phyloP scores from a whole-genome alignment of 148 eudicot genomes.

The Chenopodium berlandieri region DNA sequence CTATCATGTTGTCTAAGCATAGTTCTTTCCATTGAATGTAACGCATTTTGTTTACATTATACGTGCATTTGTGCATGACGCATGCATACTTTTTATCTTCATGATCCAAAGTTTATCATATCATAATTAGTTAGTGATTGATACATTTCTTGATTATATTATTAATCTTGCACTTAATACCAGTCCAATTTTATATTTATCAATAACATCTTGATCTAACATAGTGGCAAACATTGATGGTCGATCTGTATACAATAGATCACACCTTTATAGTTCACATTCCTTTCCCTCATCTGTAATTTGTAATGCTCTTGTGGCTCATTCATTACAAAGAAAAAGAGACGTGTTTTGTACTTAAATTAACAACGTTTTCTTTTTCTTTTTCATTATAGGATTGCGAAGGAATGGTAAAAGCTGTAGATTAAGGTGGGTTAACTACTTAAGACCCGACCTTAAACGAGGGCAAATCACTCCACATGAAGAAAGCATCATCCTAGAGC shows the following conservation, averaged over 20 bases:
- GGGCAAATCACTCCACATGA: constrained; percentile 75
- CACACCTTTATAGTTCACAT: too few species aligned
- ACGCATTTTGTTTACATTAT: not conserved
- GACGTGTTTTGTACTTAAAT: not conserved
- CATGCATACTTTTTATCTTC: not conserved
- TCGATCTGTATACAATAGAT: too few species aligned
- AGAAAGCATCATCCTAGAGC: constrained; percentile 53
- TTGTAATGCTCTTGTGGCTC: too few species aligned
- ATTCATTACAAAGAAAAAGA: too few species aligned
- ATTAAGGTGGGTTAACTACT: constrained; percentile 72
- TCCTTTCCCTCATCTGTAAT: too few species aligned
- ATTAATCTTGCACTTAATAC: too few species aligned
- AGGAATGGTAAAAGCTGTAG: constrained; percentile 77
- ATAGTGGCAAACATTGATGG: too few species aligned
- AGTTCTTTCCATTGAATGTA: not conserved
- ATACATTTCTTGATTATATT: not conserved
- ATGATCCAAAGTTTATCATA: not conserved
- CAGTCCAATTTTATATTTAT: too few species aligned
- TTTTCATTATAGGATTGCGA: constrained; percentile 39
- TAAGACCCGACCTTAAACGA: constrained; percentile 75
- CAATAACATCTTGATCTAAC: too few species aligned
- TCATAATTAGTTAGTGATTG: not conserved
- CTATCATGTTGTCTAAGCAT: too few species aligned
- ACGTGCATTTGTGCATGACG: not conserved
- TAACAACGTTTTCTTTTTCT: not conserved